Base-by-base conservation (phyloP, 1,284 basidiomycete genomes). In the Amylostereum areolatum region DNA sequence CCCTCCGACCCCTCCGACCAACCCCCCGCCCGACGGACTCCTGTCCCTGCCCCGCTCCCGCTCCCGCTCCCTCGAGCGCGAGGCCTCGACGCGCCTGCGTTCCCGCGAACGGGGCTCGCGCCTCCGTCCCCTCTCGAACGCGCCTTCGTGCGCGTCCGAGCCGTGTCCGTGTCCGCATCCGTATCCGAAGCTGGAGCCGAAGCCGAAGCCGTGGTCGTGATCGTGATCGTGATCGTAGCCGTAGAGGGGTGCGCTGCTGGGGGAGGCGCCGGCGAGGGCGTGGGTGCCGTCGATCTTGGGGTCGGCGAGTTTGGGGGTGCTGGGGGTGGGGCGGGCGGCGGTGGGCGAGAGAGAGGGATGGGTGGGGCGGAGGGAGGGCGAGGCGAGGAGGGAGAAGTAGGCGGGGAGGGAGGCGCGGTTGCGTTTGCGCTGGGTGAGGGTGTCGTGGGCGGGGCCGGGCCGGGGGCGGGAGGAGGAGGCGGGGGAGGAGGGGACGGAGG, bases 371-470 rank as follows among this genome's bases (percentile, higher is more conserved):
- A 31, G 49, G 41, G 57, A 57, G 28, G 67, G 72, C 7, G 78
- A 74, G 27, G 66, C 64, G 37, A 89, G 72, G 51, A 87, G 73
- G 44, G 85, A 86, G 63, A 89, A 89, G 66, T 82, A 87, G 7
- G 83, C 80, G 12, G 86, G 86, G 40, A 89, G 75, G 60, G 82
- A 85, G 45, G 81, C 80, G 62, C 86, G 82, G 62, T 82, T 85
- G 57, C 66, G 71, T 56, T 73, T 78, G 66, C 77, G 81, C 31
- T 62, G 57, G 34, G 70, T 70, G 36, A 72, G 54, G n/a, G 70
- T 71, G 59, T 62, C 48, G 49, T 68, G 58, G 59, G 56, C 65
- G 44, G 57, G 60, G 34, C 66, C 63, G 47, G 63, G 61, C 27
- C 57, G 57, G 33, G 59, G 57, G 53, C 47, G 43, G 46, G 55